Base-by-base conservation (phyloP, 805 yeast species). In the Sugiyamaella marilandica region DNA sequence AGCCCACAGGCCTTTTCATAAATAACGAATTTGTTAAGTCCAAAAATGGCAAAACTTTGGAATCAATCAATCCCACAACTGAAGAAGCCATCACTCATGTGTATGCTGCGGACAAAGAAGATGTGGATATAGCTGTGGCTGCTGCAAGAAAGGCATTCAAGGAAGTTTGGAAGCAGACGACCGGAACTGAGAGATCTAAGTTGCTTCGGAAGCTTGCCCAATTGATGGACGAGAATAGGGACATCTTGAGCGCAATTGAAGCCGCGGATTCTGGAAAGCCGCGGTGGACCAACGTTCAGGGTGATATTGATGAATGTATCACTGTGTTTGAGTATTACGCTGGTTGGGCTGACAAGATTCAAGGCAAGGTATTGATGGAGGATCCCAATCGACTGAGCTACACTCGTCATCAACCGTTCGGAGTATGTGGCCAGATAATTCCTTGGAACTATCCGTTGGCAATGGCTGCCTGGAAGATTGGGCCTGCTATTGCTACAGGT, bases 391-490 rank as follows among this genome's bases (percentile, higher is more conserved):
- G 87, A 70, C 82, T 90, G 69, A 80, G 81, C 57, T 88, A 84
- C 73, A 84, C 92, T 59, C 81, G 83, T 70, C 85, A 85, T 71
- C 96, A 90, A 72, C 96, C 97, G 55, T 75, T 87, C 64, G 97
- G 97, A 68, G 97, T 91, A 45, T 88, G 95, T 70, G 97, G 96
- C 55, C 95, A 88, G 71, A 87, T 91, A 66, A 90, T 91, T 61
- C 97, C 97, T 62, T 91, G 97, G 97, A 91, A 91, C 75, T 91
- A 89, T 82, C 97, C 97, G 58, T 73, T 91, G 62, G 78, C 88
- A 69, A 90, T 91, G 94, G 85, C 89, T 76, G 76, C 95, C 29
- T 91, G 97, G 97, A 91, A 91, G 72, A 75, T 91, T 56, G 96
- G 91, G 54, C 97, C 97, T 45, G 95, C 95, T 53, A 71, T 90